Percentiles rank a stretch among this genome's conserved stretches.
Evolutionary conservation across 306 rosid genomes (phyloP).

Genomic region (Vigna unguiculata): DNA sequence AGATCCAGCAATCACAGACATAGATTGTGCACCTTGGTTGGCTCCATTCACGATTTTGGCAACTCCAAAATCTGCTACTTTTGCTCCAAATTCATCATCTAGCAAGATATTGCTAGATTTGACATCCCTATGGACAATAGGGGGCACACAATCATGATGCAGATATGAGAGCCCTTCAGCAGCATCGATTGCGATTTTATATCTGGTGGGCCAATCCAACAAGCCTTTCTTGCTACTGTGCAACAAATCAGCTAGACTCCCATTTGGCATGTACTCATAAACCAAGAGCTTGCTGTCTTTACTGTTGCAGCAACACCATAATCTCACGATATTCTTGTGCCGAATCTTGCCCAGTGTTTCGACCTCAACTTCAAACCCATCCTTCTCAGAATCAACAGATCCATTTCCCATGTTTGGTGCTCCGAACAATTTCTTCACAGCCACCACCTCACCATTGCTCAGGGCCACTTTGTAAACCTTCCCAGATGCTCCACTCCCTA

Average conservation of each 20-base stretch:
- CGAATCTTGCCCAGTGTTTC: constrained; percentile 82
- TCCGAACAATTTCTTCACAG: constrained; percentile 79
- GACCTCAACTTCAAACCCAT: constrained; percentile 77
- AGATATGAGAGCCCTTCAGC: constrained; percentile 87
- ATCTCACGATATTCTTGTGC: constrained; percentile 79
- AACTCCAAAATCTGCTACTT: constrained; percentile 86
- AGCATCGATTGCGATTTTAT: constrained; percentile 73
- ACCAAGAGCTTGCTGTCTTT: constrained; percentile 75
- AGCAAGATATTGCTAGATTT: constrained; percentile 81
- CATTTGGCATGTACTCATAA: constrained; percentile 89
- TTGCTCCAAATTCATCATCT: constrained; percentile 77
- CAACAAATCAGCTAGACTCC: constrained; percentile 75
- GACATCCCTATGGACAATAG: constrained; percentile 82
- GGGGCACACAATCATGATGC: constrained; percentile 83
- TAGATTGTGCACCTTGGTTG: constrained; percentile 59
- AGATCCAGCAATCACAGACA: constrained; percentile 87
- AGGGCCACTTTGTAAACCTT: constrained; percentile 78
- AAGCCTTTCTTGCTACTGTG: constrained; percentile 55
- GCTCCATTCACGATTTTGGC: constrained; percentile 60
- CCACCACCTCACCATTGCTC: constrained; percentile 69
- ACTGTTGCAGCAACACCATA: constrained; percentile 78
- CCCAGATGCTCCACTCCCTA: constrained; percentile 83
- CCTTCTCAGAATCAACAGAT: constrained; percentile 49
- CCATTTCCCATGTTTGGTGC: constrained; percentile 48
- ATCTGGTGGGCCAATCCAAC: constrained; percentile 79